Percentiles rank a stretch among this genome's conserved stretches.
Evolutionary conservation across 2,329 filamentous ascomycete species (phyloP).

Genomic region (Atkinsonella hypoxylon): DNA sequence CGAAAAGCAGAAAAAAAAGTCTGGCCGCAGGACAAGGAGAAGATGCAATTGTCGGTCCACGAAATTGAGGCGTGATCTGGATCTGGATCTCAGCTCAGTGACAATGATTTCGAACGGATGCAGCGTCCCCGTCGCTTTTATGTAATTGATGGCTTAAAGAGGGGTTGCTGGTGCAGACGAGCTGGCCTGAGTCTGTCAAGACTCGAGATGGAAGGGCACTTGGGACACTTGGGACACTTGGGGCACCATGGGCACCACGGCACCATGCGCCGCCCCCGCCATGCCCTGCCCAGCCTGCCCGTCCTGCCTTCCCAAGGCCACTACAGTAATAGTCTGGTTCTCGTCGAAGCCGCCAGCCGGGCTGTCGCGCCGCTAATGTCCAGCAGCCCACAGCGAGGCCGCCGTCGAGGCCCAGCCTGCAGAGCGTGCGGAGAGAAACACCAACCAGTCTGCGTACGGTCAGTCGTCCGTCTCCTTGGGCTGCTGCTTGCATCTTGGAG

Average conservation of each 20-base stretch:
- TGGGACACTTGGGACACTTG: too few relatives aligned
- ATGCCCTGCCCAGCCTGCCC: too few relatives aligned
- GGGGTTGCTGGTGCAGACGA: too few relatives aligned
- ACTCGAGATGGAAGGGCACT: too few relatives aligned
- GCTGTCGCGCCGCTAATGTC: neutral
- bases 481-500: neutral
- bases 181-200: too few relatives aligned
- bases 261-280: neutral
- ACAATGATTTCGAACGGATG: constrained; percentile 6
- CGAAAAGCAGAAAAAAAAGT: neutral
- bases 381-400: neutral
- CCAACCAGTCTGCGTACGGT: too few relatives aligned
- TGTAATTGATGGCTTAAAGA: constrained; percentile 24
- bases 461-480: too few relatives aligned
- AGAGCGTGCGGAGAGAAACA: neutral
- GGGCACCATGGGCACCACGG: too few relatives aligned
- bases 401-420: neutral
- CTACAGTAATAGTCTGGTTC: neutral
- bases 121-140: constrained; percentile 24
- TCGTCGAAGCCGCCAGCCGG: neutral
- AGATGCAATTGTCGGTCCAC: constrained; percentile 1
- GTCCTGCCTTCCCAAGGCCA: too few relatives aligned
- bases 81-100: constrained; percentile 12
- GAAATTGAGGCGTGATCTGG: neutral
- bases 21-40: neutral